Conservation (phyloP, 148 eudicot genomes). For the Salicornia ramosissima region DNA sequence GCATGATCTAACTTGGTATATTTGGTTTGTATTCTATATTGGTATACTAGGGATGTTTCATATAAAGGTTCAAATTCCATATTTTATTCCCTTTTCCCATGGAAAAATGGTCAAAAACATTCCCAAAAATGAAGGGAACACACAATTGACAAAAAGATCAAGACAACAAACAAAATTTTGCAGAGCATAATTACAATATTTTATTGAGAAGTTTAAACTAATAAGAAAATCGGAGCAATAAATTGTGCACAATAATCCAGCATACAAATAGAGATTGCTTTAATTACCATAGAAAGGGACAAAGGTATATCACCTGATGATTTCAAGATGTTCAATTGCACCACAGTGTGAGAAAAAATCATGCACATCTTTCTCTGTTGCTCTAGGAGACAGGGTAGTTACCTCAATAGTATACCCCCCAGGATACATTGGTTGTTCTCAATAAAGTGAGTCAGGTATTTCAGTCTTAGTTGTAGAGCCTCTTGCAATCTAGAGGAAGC, state of each 20-base stretch:
- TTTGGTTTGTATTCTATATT: too few species aligned
- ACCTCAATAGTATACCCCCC: constrained; percentile 62
- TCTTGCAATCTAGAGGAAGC: constrained; percentile 1
- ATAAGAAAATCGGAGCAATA: not conserved
- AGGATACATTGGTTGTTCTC: constrained; percentile 39
- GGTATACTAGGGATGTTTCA: too few species aligned
- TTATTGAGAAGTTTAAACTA: not conserved
- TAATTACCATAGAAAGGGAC: not conserved
- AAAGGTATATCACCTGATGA: constrained; percentile 44
- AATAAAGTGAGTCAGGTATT: not conserved
- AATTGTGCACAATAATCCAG: not conserved
- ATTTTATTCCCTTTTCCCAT: too few species aligned
- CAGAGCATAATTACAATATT: not conserved
- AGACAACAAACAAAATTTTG: not conserved
- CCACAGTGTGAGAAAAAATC: constrained; percentile 71
- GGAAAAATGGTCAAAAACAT: too few species aligned
- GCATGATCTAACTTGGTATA: too few species aligned
- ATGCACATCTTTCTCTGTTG: constrained; percentile 52
- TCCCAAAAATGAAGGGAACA: not conserved
- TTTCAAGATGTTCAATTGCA: constrained; percentile 52
- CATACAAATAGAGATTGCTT: not conserved
- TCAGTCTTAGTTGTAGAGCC: not conserved
- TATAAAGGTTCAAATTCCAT: too few species aligned
- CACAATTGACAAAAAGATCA: too few species aligned
- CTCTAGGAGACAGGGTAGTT: constrained; percentile 52